Conservation (phyloP, 352 stramenopile genomes). For the Pythium vanterpoolii region DNA sequence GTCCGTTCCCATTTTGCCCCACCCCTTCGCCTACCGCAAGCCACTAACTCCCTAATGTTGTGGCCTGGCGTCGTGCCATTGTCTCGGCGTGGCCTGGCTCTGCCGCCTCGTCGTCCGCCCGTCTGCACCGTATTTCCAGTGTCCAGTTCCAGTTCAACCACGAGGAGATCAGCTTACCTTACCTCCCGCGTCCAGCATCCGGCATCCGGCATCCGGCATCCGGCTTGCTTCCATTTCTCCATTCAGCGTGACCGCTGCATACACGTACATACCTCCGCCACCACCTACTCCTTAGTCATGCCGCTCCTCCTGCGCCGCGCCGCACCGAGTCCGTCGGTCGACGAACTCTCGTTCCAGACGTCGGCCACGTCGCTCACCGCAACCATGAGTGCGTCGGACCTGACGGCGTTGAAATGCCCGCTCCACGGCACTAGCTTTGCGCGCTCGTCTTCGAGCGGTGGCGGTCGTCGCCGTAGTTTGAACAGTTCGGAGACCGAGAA, state of each 20-base stretch:
- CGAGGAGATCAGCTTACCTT: constrained; percentile 1
- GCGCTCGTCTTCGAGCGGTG: constrained; percentile 8
- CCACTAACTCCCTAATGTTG: constrained; percentile 12
- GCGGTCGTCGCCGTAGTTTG: constrained; percentile 19
- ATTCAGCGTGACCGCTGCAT: constrained; percentile 15
- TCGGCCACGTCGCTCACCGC: constrained; percentile 30
- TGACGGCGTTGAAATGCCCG: constrained; percentile 6
- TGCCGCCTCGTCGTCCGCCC: constrained; percentile 6
- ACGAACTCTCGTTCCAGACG: constrained; percentile 60
- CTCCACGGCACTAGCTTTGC: constrained; percentile 12
- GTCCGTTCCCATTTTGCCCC: too few relatives aligned
- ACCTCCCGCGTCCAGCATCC: background rate
- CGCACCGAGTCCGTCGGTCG: constrained; percentile 65
- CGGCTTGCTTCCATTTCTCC: constrained; percentile 7
- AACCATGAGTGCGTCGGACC: constrained; percentile 10
- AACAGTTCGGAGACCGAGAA: constrained; percentile 23
- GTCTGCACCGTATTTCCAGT: constrained; percentile 21
- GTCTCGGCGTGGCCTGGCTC: background rate
- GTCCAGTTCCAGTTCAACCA: constrained; percentile 17
- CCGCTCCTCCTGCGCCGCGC: constrained; percentile 62
- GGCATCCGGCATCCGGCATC: background rate
- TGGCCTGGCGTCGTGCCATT: constrained; percentile 1
- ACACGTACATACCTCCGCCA: background rate
- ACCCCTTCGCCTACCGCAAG: background rate
- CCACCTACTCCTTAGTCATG: constrained; percentile 30